Base-by-base conservation (phyloP, 805 yeast species). In the Candida caryicola region DNA sequence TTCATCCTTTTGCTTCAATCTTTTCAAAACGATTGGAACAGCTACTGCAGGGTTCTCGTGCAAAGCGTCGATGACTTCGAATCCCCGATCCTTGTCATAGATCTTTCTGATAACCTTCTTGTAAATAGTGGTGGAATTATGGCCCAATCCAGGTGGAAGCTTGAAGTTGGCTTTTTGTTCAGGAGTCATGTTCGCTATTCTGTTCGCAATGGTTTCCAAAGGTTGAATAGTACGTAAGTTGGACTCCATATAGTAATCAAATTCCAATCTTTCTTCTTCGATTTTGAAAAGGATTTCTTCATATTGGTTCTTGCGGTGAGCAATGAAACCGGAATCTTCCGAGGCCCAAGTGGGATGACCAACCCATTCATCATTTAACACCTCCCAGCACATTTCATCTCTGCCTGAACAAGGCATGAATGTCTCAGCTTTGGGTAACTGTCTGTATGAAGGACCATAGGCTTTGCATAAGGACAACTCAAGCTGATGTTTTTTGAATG, bases 281-380 rank as follows among this genome's bases (percentile, higher is more conserved):
- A 90, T 87, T 29, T 95, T 83, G 69, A 89, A 90, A 38, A 93
- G 66, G 34, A 93, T 86, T 60, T 93, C 99, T 63, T 93, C 99
- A 59, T 91, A 93, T 66, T 93, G 99, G 59, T 93, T 93, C 64
- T 93, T 93, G 48, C 98, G 79, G 61, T 93, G 99, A n/a, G 99
- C 96, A 58, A 93, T 90, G 54, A 91, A 93, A 0, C 99, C 99
- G 9, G 96, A 86, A 61, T 93, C 99, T 61, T 93, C 99, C 0
- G 98, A 91, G 3, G 98, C 99, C 99, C 99, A 93, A n/a, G 96
- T 95, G 16, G 99, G 99, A 63, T 93, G 98, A 5, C 97, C 96
- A 25, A 93, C 98, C 97, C 98, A 93, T 63, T 91, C 98, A 60
- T 93, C 99, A 62, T 93, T 93, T 51, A 93, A 74, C 12, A 93